Conservation (phyloP, 176 grass and related monocot genomes). For the Rhipidocladum racemiflorum region DNA sequence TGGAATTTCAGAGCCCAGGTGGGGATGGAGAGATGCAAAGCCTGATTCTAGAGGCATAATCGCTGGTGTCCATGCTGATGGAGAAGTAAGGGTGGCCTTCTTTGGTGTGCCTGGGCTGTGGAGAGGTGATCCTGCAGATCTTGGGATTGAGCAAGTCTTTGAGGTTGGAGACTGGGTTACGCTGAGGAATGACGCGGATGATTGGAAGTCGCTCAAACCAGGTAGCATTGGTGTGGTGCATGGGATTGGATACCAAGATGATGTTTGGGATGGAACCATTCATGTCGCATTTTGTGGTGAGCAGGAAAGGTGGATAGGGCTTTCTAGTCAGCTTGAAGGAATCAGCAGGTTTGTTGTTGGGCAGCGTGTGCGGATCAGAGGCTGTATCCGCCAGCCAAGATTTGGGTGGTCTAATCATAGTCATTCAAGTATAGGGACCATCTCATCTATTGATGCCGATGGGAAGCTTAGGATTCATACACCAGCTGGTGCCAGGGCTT, state of each 20-base stretch:
- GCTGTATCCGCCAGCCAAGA: conserved; percentile 72
- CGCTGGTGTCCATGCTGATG: conserved; percentile 88
- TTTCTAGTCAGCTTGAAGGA: conserved; percentile 62
- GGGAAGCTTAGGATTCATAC: conserved; percentile 96
- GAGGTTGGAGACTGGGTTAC: conserved; percentile 88
- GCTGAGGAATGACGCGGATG: conserved; percentile 49
- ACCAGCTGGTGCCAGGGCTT: conserved; percentile 85
- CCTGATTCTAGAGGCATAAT: conserved; percentile 93
- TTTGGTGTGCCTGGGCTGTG: conserved; percentile 70
- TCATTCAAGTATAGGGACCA: conserved; percentile 85
- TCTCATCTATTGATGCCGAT: conserved; percentile 95
- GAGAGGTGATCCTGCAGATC: conserved; percentile 93
- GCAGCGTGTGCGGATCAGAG: conserved; percentile 80
- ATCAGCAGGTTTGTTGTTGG: conserved; percentile 67
- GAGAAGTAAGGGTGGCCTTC: conserved; percentile 86
- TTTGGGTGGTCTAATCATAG: conserved; percentile 97
- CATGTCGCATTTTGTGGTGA: conserved; percentile 96
- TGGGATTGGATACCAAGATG: conserved; percentile 82
- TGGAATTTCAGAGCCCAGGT: conserved; percentile 85
- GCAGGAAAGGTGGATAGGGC: conserved; percentile 91
- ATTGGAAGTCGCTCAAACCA: conserved; percentile 85
- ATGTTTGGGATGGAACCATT: conserved; percentile 77
- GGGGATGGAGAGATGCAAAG: conserved; percentile 94
- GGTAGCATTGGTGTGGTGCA: conserved; percentile 90
- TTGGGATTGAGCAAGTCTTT: conserved; percentile 79